Conservation (phyloP, 176 grass and related monocot species). For the Hsuehochloa calcarea region DNA sequence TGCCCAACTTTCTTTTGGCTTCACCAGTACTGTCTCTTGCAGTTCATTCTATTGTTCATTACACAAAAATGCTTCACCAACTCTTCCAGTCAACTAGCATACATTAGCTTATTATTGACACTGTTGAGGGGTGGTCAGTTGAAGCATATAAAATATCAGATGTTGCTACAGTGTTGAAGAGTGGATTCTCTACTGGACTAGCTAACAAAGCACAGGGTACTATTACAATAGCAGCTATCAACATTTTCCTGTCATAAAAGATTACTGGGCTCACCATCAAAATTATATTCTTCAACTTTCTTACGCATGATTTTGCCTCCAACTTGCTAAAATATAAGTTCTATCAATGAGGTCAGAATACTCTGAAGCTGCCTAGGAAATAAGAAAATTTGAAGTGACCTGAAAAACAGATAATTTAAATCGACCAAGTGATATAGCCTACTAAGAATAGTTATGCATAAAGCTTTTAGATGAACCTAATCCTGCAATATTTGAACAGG, state of each 20-base stretch:
- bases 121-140: conserved; percentile 22
- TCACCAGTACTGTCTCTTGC: conserved; percentile 74
- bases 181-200: conserved; percentile 16
- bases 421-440: background rate
- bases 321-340: background rate
- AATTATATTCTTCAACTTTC: background rate
- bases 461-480: conserved; percentile 8
- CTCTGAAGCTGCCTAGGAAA: background rate
- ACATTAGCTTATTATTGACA: conserved; percentile 40
- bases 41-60: conserved; percentile 69
- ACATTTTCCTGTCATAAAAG: background rate
- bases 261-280: conserved; percentile 7
- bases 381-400: background rate
- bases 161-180: conserved; percentile 24
- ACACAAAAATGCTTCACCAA: conserved; percentile 51
- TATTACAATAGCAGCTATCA: background rate
- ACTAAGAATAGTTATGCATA: background rate
- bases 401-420: background rate
- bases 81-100: conserved; percentile 49
- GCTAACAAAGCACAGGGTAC: conserved; percentile 39
- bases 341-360: background rate
- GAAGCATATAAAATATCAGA: conserved; percentile 47
- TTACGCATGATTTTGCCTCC: background rate
- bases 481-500: conserved; percentile 43
- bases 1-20: conserved; percentile 96